Base-by-base conservation (phyloP, 2,329 filamentous ascomycete species). In the Apiospora saccharicola region DNA sequence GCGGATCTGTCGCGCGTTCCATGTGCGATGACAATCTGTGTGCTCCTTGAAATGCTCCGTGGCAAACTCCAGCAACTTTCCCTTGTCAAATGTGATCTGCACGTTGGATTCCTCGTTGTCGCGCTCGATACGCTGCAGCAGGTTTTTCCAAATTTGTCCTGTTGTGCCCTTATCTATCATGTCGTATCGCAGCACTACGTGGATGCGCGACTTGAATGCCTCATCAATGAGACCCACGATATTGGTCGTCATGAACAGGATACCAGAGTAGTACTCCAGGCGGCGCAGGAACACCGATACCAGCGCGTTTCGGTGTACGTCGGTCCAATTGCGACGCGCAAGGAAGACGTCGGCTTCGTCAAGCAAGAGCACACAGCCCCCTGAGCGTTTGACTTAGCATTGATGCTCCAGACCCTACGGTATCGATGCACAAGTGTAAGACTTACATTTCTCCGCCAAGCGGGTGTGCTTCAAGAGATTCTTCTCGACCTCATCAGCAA, bases 381-480 rank as follows among this genome's bases (percentile, higher is more conserved):
- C 34, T 34, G 49, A 49, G 73, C 71, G 8, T 46, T 37, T 44
- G 53, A 68, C 34, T 72, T 72, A 57, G 51, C 3, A 84, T 68
- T 79, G 75, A 30, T 73, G 84, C 82, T 10, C 79, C 74, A 69
- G 77, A 79, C 4, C 78, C 73, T 70, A 80, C 77, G 22, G 76
- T 76, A 70, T 80, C 76, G 71, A 80, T 77, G 68, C 78, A 73
- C 22, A 81, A 75, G 16, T 81, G 74, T 81, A 77, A 1, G 78
- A 80, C 24, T 79, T 80, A 81, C 85, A 86, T n/a, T 81, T 80
- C 0, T 80, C 76, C 16, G 84, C 83, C 49, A 86, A 80, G 71
- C 84, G 80, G 61, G 86, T 78, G 47, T 84, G 72, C 12, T 72
- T 64, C 19, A 53, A 30, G 5, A 77, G 72, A 0, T 73, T 75